Conservation (phyloP, 139 green algal genomes). For the Chlamydomonas applanata region DNA sequence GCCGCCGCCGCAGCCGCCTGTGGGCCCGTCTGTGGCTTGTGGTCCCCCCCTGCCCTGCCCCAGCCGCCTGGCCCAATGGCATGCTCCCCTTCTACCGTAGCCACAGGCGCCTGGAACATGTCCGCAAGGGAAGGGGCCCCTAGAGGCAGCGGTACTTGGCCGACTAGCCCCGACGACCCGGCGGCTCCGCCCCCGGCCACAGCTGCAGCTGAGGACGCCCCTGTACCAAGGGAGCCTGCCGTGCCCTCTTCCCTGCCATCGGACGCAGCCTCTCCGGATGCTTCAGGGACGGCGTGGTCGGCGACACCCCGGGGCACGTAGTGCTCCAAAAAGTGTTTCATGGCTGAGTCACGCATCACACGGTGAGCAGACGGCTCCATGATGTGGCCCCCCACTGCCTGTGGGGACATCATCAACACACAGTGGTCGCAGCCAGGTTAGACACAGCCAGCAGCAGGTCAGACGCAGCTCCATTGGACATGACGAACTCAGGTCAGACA, state of each 20-base stretch:
- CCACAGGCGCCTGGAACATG: not conserved
- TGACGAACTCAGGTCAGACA: too few species aligned
- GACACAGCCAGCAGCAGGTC: not conserved
- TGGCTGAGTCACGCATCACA: not conserved
- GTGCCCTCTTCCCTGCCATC: too few species aligned
- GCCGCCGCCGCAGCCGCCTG: not conserved
- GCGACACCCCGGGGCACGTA: conserved; percentile 7
- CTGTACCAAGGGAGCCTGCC: too few species aligned
- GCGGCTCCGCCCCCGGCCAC: too few species aligned
- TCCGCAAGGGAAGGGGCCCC: not conserved
- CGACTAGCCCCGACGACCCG: too few species aligned
- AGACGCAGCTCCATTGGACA: too few species aligned
- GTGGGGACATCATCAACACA: not conserved
- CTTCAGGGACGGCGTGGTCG: too few species aligned
- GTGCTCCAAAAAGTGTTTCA: conserved; percentile 14
- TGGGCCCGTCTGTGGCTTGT: not conserved
- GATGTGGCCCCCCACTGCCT: conserved; percentile 3
- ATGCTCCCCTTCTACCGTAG: not conserved
- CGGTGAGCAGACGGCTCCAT: conserved; percentile 8
- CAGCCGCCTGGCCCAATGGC: not conserved
- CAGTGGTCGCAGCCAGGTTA: not conserved
- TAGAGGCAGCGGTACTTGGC: too few species aligned
- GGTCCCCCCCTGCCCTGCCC: not conserved
- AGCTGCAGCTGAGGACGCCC: too few species aligned
- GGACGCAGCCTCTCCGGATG: too few species aligned